Percentiles rank a stretch among this genome's conserved stretches.
Conservation (phyloP, 2,329 filamentous ascomycete species). For the Stagonosporopsis tanaceti region DNA sequence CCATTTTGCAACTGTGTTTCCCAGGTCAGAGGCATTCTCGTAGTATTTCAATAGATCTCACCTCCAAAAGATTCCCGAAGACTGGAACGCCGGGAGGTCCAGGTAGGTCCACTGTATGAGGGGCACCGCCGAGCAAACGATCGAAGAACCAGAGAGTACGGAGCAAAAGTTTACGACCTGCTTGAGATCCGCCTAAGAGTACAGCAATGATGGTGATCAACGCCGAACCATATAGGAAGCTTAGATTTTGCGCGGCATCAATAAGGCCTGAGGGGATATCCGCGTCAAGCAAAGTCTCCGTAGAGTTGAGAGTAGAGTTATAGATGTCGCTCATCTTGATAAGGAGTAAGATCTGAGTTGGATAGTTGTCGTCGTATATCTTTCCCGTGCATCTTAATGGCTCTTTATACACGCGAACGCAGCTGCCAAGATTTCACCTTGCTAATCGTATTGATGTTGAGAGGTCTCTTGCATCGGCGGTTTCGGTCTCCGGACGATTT, state of each 20-base stretch:
- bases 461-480: too few relatives aligned
- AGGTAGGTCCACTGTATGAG: neutral
- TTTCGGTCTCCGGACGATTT: too few relatives aligned
- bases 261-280: neutral
- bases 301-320: neutral
- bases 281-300: neutral
- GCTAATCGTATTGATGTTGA: too few relatives aligned
- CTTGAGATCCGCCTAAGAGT: neutral
- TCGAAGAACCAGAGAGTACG: constrained; percentile 1
- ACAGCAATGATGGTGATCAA: neutral
- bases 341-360: neutral
- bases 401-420: too few relatives aligned
- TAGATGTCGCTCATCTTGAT: neutral
- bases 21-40: neutral
- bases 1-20: neutral
- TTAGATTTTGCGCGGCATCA: neutral
- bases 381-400: neutral
- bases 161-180: constrained; percentile 1
- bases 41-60: neutral
- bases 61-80: constrained; percentile 1
- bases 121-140: neutral
- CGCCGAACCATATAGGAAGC: neutral
- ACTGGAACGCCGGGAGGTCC: neutral
- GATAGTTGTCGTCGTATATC: neutral
- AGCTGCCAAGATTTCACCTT: too few relatives aligned